Evolutionary conservation across 2,329 filamentous ascomycete species (phyloP).

Genomic region (Penicillium vulpinum): DNA sequence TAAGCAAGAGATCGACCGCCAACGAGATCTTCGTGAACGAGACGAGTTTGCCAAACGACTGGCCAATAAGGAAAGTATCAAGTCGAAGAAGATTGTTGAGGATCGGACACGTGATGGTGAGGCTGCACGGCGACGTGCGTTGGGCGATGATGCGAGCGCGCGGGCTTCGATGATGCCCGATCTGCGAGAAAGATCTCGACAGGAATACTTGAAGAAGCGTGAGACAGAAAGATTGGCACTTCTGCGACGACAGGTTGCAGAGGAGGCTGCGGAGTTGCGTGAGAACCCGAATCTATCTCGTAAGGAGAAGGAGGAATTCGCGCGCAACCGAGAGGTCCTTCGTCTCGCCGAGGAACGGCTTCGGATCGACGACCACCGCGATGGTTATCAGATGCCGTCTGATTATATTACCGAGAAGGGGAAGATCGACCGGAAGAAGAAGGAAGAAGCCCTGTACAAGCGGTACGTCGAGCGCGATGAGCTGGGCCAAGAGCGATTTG

Average conservation of each 20-base stretch:
- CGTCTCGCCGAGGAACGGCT: slow-evolving; percentile 80
- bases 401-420: slow-evolving; percentile 94
- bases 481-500: slow-evolving; percentile 80
- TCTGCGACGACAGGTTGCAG: slow-evolving; percentile 84
- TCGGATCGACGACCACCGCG: slow-evolving; percentile 84
- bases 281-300: slow-evolving; percentile 74
- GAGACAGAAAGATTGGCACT: slow-evolving; percentile 82
- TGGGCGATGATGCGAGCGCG: slow-evolving; percentile 68
- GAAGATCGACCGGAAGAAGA: slow-evolving; percentile 81
- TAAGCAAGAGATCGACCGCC: slow-evolving; percentile 57
- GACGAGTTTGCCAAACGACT: slow-evolving; percentile 78
- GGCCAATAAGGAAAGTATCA: slow-evolving; percentile 68
- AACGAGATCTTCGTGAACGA: slow-evolving; percentile 70
- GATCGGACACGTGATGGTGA: slow-evolving; percentile 60
- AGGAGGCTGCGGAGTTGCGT: slow-evolving; percentile 78
- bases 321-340: slow-evolving; percentile 79
- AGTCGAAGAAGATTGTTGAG: slow-evolving; percentile 67
- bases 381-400: slow-evolving; percentile 90
- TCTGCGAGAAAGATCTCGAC: slow-evolving; percentile 77
- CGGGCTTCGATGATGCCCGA: slow-evolving; percentile 74
- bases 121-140: slow-evolving; percentile 59
- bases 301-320: slow-evolving; percentile 82
- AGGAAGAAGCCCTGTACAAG: slow-evolving; percentile 86
- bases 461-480: slow-evolving; percentile 86
- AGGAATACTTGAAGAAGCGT: slow-evolving; percentile 91